Evolutionary conservation across 352 stramenopile species (phyloP), one percentile per base, ranked within the genome.

Genomic region (Phytophthora aleatoria): DNA sequence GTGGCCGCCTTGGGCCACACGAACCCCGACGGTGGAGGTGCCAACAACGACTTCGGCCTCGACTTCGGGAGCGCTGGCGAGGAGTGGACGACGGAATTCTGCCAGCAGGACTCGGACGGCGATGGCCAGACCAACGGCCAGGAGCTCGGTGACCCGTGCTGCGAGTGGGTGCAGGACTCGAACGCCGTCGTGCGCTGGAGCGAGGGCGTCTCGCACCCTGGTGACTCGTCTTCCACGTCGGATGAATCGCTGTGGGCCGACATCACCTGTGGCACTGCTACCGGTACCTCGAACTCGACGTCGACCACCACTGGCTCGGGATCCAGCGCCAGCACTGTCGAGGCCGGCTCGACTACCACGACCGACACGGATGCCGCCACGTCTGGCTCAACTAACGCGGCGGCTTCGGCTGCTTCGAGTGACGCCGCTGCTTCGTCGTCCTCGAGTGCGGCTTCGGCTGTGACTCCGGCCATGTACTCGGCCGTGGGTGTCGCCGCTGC

Each of bases 121-220:
- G 88, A 96, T 59, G 88, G 88, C 1, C 73, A 85, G 35, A 95
- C 86, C 42, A 96, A 96, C 71, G 87, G 87, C 38, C 66, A 94
- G 55, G 88, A 96, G 65, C 81, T 95, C 10, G 87, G 89, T 4
- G 89, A 97, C 60, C 86, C 86, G 48, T 86, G 83, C 73, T 97
- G 89, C 62, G 61, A 76, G 20, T 96, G 81, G 79, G 59, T 70
- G 16, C 43, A 67, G 42, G 42, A 66, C 42, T 69, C 57, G 27
- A 73, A 78, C 48, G 47, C 61, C 26, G 52, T 68, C 2, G 51
- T 70, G 15, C 56, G 35, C 8, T 76, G 69, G 66, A 52, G 47
- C 7, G 43, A 55, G 3, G 71, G 68, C 15, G 35, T 83, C 38
- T 83, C 70, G 9, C 63, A 82, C 54, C 74, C 70, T 31, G 74